Evolutionary conservation across 495 filamentous ascomycete species (phyloP).

Genomic region (Penicillium malachiteum): DNA sequence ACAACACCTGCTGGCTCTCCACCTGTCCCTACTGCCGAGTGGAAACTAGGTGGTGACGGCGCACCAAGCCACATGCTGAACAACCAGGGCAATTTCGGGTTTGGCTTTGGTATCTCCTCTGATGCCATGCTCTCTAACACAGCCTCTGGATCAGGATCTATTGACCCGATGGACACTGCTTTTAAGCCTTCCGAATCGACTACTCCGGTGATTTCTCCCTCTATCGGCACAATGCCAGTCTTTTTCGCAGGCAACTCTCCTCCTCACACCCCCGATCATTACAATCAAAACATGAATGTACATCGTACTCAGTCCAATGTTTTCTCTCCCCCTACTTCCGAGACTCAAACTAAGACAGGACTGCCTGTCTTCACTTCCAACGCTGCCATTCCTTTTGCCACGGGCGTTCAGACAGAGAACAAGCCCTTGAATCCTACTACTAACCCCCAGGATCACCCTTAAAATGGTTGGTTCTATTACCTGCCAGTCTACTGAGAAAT

Average conservation of each 20-base stretch:
- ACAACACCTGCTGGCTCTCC: slow-evolving; percentile 9
- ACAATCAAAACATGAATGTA: slow-evolving; percentile 1
- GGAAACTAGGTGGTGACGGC: background rate
- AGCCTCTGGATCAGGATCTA: background rate
- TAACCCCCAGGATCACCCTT: background rate
- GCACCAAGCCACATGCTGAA: slow-evolving; percentile 2
- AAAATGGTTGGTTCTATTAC: background rate
- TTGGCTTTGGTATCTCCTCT: background rate
- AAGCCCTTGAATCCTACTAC: background rate
- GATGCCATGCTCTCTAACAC: background rate
- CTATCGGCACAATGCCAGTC: slow-evolving; percentile 5
- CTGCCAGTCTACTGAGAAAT: background rate
- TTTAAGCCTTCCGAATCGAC: background rate
- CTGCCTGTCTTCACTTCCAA: slow-evolving; percentile 54
- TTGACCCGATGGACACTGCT: background rate
- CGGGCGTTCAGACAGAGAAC: background rate
- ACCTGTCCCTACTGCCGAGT: slow-evolving; percentile 3
- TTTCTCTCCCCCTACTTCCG: slow-evolving; percentile 33
- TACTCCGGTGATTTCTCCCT: slow-evolving; percentile 4
- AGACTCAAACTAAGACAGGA: slow-evolving; percentile 38
- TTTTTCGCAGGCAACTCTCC: slow-evolving; percentile 11
- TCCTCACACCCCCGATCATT: slow-evolving; percentile 23
- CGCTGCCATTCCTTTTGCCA: slow-evolving; percentile 50
- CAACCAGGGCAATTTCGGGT: background rate
- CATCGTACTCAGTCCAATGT: slow-evolving; percentile 17